A percentile compares a stretch with the other conserved stretches of the same genome.
phyloP scores from a whole-genome alignment of 208 protist genomes.

The Acanthamoeba sp. region DNA sequence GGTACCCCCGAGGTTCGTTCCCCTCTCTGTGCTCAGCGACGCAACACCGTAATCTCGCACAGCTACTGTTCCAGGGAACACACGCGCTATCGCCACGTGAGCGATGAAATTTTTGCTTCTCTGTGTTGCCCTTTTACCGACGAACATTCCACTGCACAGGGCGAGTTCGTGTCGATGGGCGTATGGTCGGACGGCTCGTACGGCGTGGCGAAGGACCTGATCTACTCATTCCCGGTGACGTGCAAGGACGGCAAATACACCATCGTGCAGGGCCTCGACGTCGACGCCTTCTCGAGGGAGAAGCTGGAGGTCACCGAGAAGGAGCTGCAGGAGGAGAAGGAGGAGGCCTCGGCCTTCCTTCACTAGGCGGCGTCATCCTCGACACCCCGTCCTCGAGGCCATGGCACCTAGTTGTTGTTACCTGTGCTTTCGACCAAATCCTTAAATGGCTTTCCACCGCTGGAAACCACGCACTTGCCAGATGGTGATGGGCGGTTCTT shows the following conservation, averaged over 20 bases:
- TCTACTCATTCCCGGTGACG: slow-evolving; percentile 96
- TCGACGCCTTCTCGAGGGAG: slow-evolving; percentile 21
- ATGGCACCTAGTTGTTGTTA: no score
- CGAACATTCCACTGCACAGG: slow-evolving; percentile 17
- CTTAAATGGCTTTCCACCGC: no score
- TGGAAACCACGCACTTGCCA: no score
- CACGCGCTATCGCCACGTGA: no score
- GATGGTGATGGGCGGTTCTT: no score
- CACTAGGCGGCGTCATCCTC: neutral
- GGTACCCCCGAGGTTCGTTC: slow-evolving; percentile 85
- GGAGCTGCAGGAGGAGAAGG: slow-evolving; percentile 75
- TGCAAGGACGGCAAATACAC: slow-evolving; percentile 92
- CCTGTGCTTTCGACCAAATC: no score
- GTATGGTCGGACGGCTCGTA: slow-evolving; percentile 93
- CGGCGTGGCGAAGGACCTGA: slow-evolving; percentile 92
- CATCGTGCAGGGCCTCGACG: slow-evolving; percentile 87
- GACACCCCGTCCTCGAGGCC: no score
- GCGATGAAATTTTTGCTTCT: no score
- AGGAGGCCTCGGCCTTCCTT: slow-evolving; percentile 13
- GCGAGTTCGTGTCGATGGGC: slow-evolving; percentile 94
- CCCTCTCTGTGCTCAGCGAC: no score
- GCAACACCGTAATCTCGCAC: no score
- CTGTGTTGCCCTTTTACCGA: no score
- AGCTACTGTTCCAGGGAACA: no score
- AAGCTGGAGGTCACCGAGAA: slow-evolving; percentile 62